Conservation (phyloP, 306 rosid genomes). For the Vachellia collinsii region DNA sequence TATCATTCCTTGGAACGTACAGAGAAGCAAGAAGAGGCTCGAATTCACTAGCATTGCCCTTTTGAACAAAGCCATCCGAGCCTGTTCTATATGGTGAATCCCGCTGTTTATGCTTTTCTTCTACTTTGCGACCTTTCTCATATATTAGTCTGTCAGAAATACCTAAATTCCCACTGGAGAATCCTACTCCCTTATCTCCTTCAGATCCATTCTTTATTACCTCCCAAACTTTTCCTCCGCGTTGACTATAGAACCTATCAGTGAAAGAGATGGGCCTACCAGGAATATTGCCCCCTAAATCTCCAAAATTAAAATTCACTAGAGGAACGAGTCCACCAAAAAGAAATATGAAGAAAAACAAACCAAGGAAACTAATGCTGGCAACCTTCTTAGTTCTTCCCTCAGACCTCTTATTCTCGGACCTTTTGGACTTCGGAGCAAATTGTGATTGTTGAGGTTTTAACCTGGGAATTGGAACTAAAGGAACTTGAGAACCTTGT, state of each 20-base stretch:
- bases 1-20: conserved; percentile 74
- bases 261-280: conserved; percentile 39
- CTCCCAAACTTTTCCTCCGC: conserved; percentile 60
- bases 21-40: conserved; percentile 73
- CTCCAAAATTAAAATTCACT: conserved; percentile 63
- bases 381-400: conserved; percentile 93
- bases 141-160: conserved; percentile 38
- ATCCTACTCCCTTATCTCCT: conserved; percentile 44
- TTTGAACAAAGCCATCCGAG: conserved; percentile 44
- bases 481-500: conserved; percentile 88
- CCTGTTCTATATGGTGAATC: conserved; percentile 22
- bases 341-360: conserved; percentile 74
- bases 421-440: conserved; percentile 58
- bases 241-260: conserved; percentile 52
- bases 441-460: conserved; percentile 67
- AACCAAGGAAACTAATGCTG: conserved; percentile 88
- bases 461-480: conserved; percentile 94
- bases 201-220: conserved; percentile 58
- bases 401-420: conserved; percentile 63
- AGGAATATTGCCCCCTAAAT: conserved; percentile 48
- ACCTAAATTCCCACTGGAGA: conserved; percentile 42
- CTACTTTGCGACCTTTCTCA: conserved; percentile 46
- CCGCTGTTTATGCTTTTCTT: conserved; percentile 41
- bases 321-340: conserved; percentile 83
- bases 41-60: conserved; percentile 66